Evolutionary conservation across 139 green algal species (phyloP).

Genomic region (Coelastrella sp.): DNA sequence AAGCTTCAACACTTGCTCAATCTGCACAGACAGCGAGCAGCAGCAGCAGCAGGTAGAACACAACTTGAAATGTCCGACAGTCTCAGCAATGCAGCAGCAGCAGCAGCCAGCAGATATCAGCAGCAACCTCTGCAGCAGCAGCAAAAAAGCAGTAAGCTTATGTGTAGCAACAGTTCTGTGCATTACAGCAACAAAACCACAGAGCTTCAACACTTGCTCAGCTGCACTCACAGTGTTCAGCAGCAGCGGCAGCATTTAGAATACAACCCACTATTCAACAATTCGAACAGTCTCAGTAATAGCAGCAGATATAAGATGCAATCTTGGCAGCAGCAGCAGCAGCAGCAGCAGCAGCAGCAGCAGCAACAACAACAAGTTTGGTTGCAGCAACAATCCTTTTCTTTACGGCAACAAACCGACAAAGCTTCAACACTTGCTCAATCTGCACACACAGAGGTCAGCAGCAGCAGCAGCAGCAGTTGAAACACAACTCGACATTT

Average conservation of each 20-base stretch:
- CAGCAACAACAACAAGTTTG: too few relatives aligned
- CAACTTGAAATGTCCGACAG: not conserved
- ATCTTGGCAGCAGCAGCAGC: not conserved
- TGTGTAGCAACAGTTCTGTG: not conserved
- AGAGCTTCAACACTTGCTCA: slow-evolving; percentile 76
- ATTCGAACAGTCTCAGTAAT: not conserved
- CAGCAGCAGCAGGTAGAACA: slow-evolving; percentile 4
- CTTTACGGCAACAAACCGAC: slow-evolving; percentile 65
- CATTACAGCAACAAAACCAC: slow-evolving; percentile 30
- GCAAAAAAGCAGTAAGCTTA: too few relatives aligned
- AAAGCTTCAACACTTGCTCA: slow-evolving; percentile 76
- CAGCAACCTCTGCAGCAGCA: not conserved
- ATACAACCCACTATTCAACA: too few relatives aligned
- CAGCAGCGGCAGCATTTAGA: not conserved
- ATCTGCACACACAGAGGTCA: slow-evolving; percentile 46
- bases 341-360: not conserved
- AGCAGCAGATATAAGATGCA: not conserved
- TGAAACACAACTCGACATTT: not conserved
- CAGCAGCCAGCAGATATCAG: too few relatives aligned
- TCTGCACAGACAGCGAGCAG: slow-evolving; percentile 35
- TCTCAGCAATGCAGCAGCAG: not conserved
- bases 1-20: slow-evolving; percentile 77
- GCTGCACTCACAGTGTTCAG: slow-evolving; percentile 43
- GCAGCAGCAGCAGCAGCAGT: slow-evolving; percentile 13
- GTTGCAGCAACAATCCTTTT: not conserved